These are phyloP conservation scores for Calendula officinalis DNA, from an alignment of 129 eudicot genomes.

Conservation along the genomic window DNA sequence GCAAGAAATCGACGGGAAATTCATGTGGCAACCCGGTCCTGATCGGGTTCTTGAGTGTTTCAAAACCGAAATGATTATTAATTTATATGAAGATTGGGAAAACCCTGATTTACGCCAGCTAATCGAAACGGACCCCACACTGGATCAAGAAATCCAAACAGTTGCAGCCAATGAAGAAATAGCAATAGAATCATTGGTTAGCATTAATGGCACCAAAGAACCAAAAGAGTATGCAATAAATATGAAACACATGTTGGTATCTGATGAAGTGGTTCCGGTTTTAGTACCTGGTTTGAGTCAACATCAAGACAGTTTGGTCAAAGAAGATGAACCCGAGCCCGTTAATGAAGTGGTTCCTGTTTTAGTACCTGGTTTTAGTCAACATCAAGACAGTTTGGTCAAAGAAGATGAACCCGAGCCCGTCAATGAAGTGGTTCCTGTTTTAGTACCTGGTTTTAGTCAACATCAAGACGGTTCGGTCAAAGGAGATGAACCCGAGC, in stretches of 20 bases:
- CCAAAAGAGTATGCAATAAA: conserved; percentile 22
- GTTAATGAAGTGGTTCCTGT: conserved; percentile 41
- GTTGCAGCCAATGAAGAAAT: conserved; percentile 3
- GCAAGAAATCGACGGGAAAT: conserved; percentile 33
- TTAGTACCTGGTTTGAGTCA: conserved; percentile 60
- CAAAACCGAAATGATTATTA: conserved; percentile 44
- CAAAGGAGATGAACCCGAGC: not conserved
- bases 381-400: conserved; percentile 20
- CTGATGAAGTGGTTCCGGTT: conserved; percentile 46
- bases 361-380: conserved; percentile 59
- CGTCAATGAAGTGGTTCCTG: conserved; percentile 37
- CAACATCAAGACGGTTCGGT: conserved; percentile 24
- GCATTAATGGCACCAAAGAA: conserved; percentile 7
- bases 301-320: conserved; percentile 17
- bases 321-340: conserved; percentile 13
- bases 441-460: conserved; percentile 60
- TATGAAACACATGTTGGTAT: conserved; percentile 26
- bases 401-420: conserved; percentile 16
- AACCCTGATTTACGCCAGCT: conserved; percentile 45
- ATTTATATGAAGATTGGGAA: conserved; percentile 73
- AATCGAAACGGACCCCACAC: conserved; percentile 30
- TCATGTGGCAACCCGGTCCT: conserved; percentile 87
- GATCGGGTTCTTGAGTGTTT: conserved; percentile 62
- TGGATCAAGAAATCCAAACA: conserved; percentile 9
- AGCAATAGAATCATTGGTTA: conserved; percentile 13